Base-by-base conservation (phyloP, 805 yeast species). In the Hanseniaspora meyeri region DNA sequence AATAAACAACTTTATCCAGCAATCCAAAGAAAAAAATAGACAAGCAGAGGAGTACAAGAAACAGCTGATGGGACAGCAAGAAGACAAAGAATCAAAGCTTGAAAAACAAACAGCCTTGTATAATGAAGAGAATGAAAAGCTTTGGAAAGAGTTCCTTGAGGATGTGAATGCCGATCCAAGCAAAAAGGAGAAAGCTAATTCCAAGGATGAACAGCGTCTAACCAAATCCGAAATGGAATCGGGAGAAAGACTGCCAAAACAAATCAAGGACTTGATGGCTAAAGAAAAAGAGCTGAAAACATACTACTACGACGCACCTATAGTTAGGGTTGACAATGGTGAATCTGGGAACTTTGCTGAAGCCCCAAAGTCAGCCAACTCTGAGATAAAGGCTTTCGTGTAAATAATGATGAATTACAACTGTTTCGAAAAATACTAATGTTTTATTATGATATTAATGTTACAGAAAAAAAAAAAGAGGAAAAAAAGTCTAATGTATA, bases 311-410 rank as follows among this genome's bases (percentile, higher is more conserved):
- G 55, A 51, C 27, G 55, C 55, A 3, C 55, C 55, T 24, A 43
- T 51, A 17, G 55, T 51, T 10, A 43, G 55, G 36, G 49, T 51
- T 3, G 49, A 51, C n/a, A 51, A 42, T n/a, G 55, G 55, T 24
- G 55, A 51, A n/a, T 17, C 36, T 16, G 55, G 57, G 24, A 31
- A 51, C 20, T 29, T 57, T 59, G 58, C 61, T 48, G 43, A 24
- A 52, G 50, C 50, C 43, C 43, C 53, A 31, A 14, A 32, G 10
- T 29, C 49, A 16, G 20, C 12, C 6, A 39, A 51, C 6, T 32
- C 27, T 5, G 36, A 64, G 45, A 66, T 73, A 1, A 60, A 66
- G 11, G 70, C 66, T 58, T 74, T 74, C 57, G 61, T 74, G 51
- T 74, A 60, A 64, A 37, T 24, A 47, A 8, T 12, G 19, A 19